These are phyloP conservation scores for Trebouxiophyceae sp. DNA, from an alignment of 163 green algal species.

Conservation along the genomic window DNA sequence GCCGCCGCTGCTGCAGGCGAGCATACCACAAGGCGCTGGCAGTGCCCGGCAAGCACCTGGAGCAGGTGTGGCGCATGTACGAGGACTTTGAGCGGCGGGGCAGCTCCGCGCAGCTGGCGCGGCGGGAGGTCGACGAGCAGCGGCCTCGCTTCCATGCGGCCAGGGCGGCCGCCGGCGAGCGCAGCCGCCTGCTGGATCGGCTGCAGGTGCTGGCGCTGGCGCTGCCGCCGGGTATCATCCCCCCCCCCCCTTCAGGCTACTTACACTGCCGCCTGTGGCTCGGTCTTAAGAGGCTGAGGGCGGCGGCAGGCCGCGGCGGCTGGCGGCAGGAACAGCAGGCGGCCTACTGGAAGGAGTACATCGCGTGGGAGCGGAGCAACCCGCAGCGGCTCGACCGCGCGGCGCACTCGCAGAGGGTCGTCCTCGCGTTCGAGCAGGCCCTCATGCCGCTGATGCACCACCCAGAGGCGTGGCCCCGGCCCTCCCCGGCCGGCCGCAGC, in stretches of 20 bases:
- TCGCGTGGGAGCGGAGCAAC: constrained; percentile 75
- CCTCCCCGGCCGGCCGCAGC: no score
- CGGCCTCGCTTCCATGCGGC: constrained; percentile 57
- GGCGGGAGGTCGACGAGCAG: constrained; percentile 70
- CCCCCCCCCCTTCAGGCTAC: no score
- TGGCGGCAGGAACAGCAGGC: constrained; percentile 39
- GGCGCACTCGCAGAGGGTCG: constrained; percentile 39
- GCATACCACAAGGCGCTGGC: constrained; percentile 72
- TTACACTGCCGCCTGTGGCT: no score
- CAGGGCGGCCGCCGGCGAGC: constrained; percentile 27
- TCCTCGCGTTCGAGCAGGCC: constrained; percentile 72
- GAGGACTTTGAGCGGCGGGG: constrained; percentile 70
- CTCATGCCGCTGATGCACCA: constrained; percentile 43
- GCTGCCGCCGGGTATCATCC: constrained; percentile 12
- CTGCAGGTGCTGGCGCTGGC: constrained; percentile 30
- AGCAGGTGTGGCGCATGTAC: constrained; percentile 77
- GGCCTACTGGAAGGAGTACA: constrained; percentile 55
- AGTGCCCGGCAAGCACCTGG: constrained; percentile 61
- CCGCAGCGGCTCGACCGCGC: constrained; percentile 60
- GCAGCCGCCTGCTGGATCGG: constrained; percentile 36
- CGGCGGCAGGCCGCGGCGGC: constrained; percentile 14
- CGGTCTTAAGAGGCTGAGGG: no score
- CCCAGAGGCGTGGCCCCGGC: constrained; percentile 55
- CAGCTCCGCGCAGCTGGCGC: constrained; percentile 44
- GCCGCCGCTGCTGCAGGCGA: constrained; percentile 22